phyloP scores from a whole-genome alignment of 352 stramenopile species.

The Phytophthora sojae region DNA sequence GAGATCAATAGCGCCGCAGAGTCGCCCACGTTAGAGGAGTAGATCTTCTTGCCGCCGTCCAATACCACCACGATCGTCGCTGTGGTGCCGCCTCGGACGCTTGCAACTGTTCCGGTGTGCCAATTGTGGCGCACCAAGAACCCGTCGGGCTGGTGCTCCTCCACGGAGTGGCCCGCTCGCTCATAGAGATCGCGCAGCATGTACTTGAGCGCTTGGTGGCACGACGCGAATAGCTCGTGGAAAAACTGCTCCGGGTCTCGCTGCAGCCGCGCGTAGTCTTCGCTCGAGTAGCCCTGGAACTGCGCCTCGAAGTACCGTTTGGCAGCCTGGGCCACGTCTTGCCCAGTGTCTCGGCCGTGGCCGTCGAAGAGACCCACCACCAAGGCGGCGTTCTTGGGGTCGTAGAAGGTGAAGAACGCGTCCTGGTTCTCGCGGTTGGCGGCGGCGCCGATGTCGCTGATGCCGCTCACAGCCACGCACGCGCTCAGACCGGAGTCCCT shows the following conservation, averaged over 20 bases:
- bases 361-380: constrained; percentile 89
- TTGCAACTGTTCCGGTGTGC: constrained; percentile 49
- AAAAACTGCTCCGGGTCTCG: constrained; percentile 61
- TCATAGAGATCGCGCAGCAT: constrained; percentile 75
- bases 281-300: constrained; percentile 53
- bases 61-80: constrained; percentile 86
- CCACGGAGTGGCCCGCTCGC: constrained; percentile 58
- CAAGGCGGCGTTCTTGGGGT: constrained; percentile 44
- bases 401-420: constrained; percentile 80
- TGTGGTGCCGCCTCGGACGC: constrained; percentile 91
- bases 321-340: constrained; percentile 69
- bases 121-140: constrained; percentile 66
- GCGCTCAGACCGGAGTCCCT: constrained; percentile 8
- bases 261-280: constrained; percentile 64
- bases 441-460: constrained; percentile 66
- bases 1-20: constrained; percentile 59
- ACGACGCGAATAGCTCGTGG: constrained; percentile 56
- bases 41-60: constrained; percentile 67
- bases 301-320: constrained; percentile 70
- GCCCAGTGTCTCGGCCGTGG: constrained; percentile 81
- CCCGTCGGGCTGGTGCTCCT: constrained; percentile 60
- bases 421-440: constrained; percentile 88
- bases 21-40: constrained; percentile 89
- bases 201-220: constrained; percentile 70
- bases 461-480: constrained; percentile 49